A percentile compares a stretch with the other conserved stretches of the same genome.
phyloP scores from a whole-genome alignment of 768 basidiomycete genomes.

The Pleurotus djamor region DNA sequence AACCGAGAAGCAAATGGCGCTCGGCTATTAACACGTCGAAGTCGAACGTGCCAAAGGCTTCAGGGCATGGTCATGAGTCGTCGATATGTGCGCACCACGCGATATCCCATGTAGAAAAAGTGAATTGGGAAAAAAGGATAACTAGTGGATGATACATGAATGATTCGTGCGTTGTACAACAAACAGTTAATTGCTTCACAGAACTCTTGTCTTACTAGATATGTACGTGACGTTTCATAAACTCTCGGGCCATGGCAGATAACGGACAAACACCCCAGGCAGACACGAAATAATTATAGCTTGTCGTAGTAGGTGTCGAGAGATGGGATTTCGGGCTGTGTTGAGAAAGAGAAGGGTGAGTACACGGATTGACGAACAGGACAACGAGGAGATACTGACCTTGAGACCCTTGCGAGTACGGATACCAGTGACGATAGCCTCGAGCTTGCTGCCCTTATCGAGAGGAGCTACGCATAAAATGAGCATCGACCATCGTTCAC shows the following conservation, averaged over 20 bases:
- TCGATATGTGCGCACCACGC: neutral
- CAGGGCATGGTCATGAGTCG: neutral
- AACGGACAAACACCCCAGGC: conserved; percentile 10
- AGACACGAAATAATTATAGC: conserved; percentile 46
- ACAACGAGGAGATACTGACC: conserved; percentile 32
- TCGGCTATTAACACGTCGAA: too few species aligned
- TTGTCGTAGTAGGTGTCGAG: conserved; percentile 96
- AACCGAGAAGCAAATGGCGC: too few species aligned
- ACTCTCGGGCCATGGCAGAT: neutral
- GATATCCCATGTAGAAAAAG: neutral
- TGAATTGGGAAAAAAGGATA: neutral
- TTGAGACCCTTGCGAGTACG: conserved; percentile 96
- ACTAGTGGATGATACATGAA: neutral
- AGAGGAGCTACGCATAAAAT: conserved; percentile 51
- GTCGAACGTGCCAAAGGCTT: too few species aligned
- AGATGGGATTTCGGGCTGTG: conserved; percentile 81
- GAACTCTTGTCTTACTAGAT: neutral
- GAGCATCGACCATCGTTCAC: conserved; percentile 6
- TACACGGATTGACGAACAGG: neutral
- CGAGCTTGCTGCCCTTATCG: conserved; percentile 91
- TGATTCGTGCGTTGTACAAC: conserved; percentile 1
- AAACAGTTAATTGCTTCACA: neutral
- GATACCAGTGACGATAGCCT: conserved; percentile 79
- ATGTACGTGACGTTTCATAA: conserved; percentile 1
- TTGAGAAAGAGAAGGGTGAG: conserved; percentile 10